Percentiles rank a stretch among this genome's conserved stretches.
phyloP scores from a whole-genome alignment of 2,329 filamentous ascomycete species.

The Ophiostoma triangulosporum region DNA sequence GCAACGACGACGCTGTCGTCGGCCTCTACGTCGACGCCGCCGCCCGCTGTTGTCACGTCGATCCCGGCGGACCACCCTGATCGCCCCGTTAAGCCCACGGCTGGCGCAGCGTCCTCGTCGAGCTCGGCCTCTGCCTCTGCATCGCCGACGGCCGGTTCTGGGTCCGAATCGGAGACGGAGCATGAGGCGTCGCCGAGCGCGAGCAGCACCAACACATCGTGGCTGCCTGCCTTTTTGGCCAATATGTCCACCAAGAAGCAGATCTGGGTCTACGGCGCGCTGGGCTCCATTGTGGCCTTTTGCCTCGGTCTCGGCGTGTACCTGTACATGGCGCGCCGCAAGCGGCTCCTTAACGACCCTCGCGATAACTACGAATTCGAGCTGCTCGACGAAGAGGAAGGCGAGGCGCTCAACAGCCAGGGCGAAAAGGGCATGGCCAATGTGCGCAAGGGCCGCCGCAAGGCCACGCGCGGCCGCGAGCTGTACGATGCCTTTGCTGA shows the following conservation, averaged over 20 bases:
- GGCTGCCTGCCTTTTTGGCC: conserved; percentile 76
- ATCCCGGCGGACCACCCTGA: conserved; percentile 49
- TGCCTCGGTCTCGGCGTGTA: conserved; percentile 69
- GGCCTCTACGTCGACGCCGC: conserved; percentile 15
- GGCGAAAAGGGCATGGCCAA: conserved; percentile 24
- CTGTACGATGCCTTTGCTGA: conserved; percentile 96
- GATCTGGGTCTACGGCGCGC: conserved; percentile 82
- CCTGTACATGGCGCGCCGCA: conserved; percentile 66
- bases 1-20: conserved; percentile 48
- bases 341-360: conserved; percentile 57
- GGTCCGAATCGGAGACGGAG: conserved; percentile 25
- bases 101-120: conserved; percentile 18
- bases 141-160: conserved; percentile 1
- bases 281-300: conserved; percentile 76
- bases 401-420: conserved; percentile 35
- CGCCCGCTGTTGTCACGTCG: conserved; percentile 16
- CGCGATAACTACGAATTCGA: conserved; percentile 90
- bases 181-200: conserved; percentile 5
- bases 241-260: conserved; percentile 77
- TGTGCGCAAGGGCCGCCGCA: conserved; percentile 29
- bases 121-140: conserved; percentile 16
- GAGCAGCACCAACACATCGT: conserved; percentile 38
- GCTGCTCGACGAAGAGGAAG: conserved; percentile 72
- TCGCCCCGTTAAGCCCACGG: conserved; percentile 38
- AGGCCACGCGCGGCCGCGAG: conserved; percentile 57